Conservation (phyloP, 768 basidiomycete genomes). For the Amylocystis lapponica region DNA sequence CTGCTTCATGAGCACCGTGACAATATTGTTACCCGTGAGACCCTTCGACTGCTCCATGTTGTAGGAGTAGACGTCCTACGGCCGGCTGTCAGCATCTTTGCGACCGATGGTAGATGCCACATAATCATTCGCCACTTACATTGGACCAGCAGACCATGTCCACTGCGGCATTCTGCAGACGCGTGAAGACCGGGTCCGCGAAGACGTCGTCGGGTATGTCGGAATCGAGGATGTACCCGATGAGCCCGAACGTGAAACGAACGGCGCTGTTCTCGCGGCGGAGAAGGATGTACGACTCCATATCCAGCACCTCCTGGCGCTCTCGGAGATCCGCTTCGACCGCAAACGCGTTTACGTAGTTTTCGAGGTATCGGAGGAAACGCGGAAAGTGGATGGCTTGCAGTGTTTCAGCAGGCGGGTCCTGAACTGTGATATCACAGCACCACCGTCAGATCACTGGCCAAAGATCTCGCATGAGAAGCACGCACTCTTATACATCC, state of each 20-base stretch:
- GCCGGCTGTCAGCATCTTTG: neutral
- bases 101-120: too few species aligned
- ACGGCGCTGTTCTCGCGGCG: constrained; percentile 24
- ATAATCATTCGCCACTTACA: too few species aligned
- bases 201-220: constrained; percentile 23
- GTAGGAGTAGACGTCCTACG: constrained; percentile 28
- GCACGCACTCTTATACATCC: constrained; percentile 9
- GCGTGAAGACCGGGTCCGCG: constrained; percentile 15
- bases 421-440: constrained; percentile 38
- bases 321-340: constrained; percentile 20
- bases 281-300: constrained; percentile 17
- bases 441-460: neutral
- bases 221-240: constrained; percentile 20
- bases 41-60: constrained; percentile 28
- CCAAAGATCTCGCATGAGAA: neutral
- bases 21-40: constrained; percentile 20
- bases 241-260: constrained; percentile 17
- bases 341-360: constrained; percentile 39
- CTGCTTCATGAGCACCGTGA: constrained; percentile 24
- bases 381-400: constrained; percentile 3
- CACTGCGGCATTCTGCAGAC: constrained; percentile 15
- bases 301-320: constrained; percentile 14
- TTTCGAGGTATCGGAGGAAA: constrained; percentile 3
- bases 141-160: constrained; percentile 25
- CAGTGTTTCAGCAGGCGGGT: constrained; percentile 30